Evolutionary conservation across 768 basidiomycete species (phyloP), one percentile per base, ranked within the genome.

Genomic region (Filobasidium wieringae): DNA sequence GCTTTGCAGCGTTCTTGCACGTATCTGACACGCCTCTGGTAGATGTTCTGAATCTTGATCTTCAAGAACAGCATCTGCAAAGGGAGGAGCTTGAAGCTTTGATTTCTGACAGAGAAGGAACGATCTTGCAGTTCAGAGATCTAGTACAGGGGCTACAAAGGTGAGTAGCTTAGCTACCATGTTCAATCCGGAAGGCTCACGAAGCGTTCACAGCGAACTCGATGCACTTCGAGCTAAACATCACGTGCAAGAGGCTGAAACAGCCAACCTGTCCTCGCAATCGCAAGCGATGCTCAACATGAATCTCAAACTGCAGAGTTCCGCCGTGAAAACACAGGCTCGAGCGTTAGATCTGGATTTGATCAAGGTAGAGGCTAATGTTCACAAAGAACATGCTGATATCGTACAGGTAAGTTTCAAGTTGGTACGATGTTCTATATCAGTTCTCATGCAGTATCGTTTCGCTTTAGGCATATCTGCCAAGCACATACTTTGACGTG

Each of bases 391-490:
- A 64, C 77, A 92, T 53, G 76, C 95, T 9, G 72, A 76, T 14
- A 92, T 99, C 60, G 77, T 95, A 52, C 88, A 90, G 78, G 89
- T 88, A 60, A 33, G 62, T 41, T 40, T 45, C 32, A n/a, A n/a
- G 39, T 7, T 5, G 50, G 15, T 47, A 19, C 14, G 7, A 3
- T 3, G 22, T 2, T 17, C 43, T 9, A 1, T 17, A 12, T 4
- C 12, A 15, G 29, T 12, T 2, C 7, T 4, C 43, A 24, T 24
- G 19, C 43, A 47, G n/a, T 65, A 90, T n/a, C n/a, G n/a, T n/a
- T n/a, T n/a, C n/a, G n/a, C n/a, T n/a, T n/a, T n/a, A n/a, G 86
- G 87, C 89, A 2, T 97, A 96, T 74, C 77, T 99, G 7, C 91
- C 92, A 1, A 85, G 88, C 70, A 72, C 88, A 11, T 99, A 95